Evolutionary conservation across 228 moss, liverwort and hornwort genomes (phyloP).

Genomic region (Sphagnum fallax): DNA sequence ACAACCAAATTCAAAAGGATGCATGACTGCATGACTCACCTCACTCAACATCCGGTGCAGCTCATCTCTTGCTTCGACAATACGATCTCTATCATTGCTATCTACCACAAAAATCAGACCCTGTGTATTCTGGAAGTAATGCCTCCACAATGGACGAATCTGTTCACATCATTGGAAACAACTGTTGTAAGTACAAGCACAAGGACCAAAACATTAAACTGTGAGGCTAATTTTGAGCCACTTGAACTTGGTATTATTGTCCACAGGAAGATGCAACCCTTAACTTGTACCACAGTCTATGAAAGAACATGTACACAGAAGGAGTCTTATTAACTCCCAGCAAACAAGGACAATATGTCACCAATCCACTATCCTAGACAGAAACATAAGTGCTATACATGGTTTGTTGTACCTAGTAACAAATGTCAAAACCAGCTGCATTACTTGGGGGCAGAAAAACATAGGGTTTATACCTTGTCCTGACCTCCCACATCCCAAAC

Average conservation of each 20-base stretch:
- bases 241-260: no score
- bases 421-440: no score
- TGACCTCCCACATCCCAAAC: constrained; percentile 28
- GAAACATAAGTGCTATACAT: no score
- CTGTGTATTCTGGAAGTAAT: constrained; percentile 20
- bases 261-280: no score
- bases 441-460: no score
- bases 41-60: constrained; percentile 22
- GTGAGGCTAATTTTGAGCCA: neutral
- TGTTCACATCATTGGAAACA: neutral
- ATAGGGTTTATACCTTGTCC: constrained; percentile 7
- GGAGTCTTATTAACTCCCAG: neutral
- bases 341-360: neutral
- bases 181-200: neutral
- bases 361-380: neutral
- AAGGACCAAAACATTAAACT: neutral
- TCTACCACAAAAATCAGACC: constrained; percentile 36
- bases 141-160: constrained; percentile 20
- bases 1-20: neutral
- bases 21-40: neutral
- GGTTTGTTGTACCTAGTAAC: no score
- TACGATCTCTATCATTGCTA: constrained; percentile 23
- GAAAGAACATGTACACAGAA: neutral
- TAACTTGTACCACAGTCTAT: no score
- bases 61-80: constrained; percentile 24